Conservation (phyloP, 345 rosid genomes). For the Populus simonii region DNA sequence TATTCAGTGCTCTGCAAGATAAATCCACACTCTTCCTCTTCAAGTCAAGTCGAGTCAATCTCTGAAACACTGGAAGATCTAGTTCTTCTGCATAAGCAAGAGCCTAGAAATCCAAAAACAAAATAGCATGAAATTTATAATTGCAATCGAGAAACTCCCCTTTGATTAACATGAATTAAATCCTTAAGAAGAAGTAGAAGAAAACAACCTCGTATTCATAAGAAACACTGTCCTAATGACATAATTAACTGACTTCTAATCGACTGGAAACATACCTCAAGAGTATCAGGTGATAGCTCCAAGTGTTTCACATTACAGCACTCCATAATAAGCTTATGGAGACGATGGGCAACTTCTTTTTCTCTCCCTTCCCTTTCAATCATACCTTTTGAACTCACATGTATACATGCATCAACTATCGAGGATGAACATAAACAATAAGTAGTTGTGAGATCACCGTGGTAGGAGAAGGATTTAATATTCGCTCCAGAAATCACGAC, state of each 20-base stretch:
- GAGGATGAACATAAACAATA: not conserved
- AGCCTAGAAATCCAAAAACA: not conserved
- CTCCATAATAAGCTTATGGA: not conserved
- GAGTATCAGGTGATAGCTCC: not conserved
- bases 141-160: too few species aligned
- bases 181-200: too few species aligned
- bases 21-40: not conserved
- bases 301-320: not conserved
- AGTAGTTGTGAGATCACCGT: not conserved
- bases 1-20: not conserved
- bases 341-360: not conserved
- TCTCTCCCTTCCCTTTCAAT: not conserved
- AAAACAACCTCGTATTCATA: too few species aligned
- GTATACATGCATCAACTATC: not conserved
- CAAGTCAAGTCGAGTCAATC: not conserved
- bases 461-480: not conserved
- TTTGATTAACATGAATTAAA: too few species aligned
- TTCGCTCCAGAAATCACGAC: not conserved
- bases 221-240: not conserved
- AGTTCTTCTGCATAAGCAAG: not conserved
- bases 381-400: not conserved
- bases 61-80: not conserved
- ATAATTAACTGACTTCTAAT: not conserved
- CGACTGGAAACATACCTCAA: not conserved
- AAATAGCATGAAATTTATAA: too few species aligned